These are phyloP conservation scores for Aspergillus homomorphus DNA, from an alignment of 495 filamentous ascomycete genomes.

Conservation along the genomic window DNA sequence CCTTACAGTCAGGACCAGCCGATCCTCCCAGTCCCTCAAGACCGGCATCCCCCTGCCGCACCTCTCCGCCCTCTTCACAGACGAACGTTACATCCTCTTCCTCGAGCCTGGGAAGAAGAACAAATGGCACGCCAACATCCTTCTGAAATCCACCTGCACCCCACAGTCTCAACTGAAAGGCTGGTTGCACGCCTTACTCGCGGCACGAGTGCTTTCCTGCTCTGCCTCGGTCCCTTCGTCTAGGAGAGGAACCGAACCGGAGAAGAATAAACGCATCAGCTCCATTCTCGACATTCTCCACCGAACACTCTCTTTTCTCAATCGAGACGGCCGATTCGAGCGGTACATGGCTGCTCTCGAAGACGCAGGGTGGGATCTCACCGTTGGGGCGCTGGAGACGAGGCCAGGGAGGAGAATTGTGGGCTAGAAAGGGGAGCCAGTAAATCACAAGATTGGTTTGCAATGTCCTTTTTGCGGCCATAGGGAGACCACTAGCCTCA, in stretches of 20 bases:
- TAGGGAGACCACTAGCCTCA: too few relatives aligned
- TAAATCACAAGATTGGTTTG: neutral
- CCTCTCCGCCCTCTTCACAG: constrained; percentile 25
- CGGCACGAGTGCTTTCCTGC: constrained; percentile 34
- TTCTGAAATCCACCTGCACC: constrained; percentile 58
- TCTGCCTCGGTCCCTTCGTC: neutral
- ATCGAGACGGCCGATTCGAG: constrained; percentile 39
- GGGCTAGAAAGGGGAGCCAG: neutral
- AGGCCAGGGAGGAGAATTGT: constrained; percentile 38
- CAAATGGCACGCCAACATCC: constrained; percentile 48
- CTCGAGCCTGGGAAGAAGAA: constrained; percentile 14
- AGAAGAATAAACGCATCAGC: neutral
- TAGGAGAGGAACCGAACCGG: neutral
- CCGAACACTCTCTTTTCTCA: constrained; percentile 28
- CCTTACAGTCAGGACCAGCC: constrained; percentile 1
- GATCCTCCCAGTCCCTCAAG: constrained; percentile 9
- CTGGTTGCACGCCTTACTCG: constrained; percentile 70
- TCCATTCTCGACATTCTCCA: constrained; percentile 17
- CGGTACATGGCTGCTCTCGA: constrained; percentile 37
- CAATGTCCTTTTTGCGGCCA: too few relatives aligned
- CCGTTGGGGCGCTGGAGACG: constrained; percentile 58
- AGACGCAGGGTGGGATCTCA: constrained; percentile 58
- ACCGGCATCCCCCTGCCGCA: constrained; percentile 19
- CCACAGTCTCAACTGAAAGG: constrained; percentile 57
- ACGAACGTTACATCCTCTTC: constrained; percentile 34